These are phyloP conservation scores for Scalesia atractyloides DNA, from an alignment of 129 eudicot species.

Conservation along the genomic window DNA sequence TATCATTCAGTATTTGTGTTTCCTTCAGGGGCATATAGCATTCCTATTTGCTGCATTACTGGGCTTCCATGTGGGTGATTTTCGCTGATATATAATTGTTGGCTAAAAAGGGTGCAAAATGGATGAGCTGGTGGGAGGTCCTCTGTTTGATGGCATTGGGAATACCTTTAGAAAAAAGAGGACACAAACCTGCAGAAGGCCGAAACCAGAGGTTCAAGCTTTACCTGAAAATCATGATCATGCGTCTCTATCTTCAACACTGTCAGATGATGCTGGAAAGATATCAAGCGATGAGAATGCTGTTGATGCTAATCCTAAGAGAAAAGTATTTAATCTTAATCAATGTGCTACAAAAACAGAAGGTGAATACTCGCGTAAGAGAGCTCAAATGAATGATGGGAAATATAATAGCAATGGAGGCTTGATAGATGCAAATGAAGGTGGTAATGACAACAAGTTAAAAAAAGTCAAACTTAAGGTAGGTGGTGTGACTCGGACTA, in stretches of 20 bases:
- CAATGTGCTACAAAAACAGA: slow-evolving; percentile 59
- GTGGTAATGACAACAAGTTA: slow-evolving; percentile 57
- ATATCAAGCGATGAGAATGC: slow-evolving; percentile 73
- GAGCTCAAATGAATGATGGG: slow-evolving; percentile 43
- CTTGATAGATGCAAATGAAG: slow-evolving; percentile 36
- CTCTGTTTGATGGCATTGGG: slow-evolving; percentile 50
- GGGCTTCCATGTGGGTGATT: slow-evolving; percentile 17
- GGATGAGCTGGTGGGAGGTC: slow-evolving; percentile 55
- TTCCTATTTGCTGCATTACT: slow-evolving; percentile 20
- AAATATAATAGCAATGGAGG: slow-evolving; percentile 51
- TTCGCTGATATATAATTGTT: slow-evolving; percentile 18
- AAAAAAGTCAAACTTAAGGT: slow-evolving; percentile 87
- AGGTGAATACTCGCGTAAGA: slow-evolving; percentile 42
- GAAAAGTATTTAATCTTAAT: slow-evolving; percentile 82
- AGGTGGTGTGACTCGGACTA: slow-evolving; percentile 79
- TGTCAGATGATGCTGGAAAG: slow-evolving; percentile 69
- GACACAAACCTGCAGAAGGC: slow-evolving; percentile 76
- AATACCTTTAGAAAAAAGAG: slow-evolving; percentile 58
- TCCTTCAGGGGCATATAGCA: slow-evolving; percentile 25
- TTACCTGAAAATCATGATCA: slow-evolving; percentile 43
- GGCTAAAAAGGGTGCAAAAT: slow-evolving; percentile 34
- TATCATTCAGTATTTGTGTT: slow-evolving; percentile 20
- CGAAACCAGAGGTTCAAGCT: slow-evolving; percentile 62
- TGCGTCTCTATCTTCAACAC: slow-evolving; percentile 51
- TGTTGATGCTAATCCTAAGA: slow-evolving; percentile 55